phyloP scores from a whole-genome alignment of 176 grass and related monocot genomes.

The Avena insularis region DNA sequence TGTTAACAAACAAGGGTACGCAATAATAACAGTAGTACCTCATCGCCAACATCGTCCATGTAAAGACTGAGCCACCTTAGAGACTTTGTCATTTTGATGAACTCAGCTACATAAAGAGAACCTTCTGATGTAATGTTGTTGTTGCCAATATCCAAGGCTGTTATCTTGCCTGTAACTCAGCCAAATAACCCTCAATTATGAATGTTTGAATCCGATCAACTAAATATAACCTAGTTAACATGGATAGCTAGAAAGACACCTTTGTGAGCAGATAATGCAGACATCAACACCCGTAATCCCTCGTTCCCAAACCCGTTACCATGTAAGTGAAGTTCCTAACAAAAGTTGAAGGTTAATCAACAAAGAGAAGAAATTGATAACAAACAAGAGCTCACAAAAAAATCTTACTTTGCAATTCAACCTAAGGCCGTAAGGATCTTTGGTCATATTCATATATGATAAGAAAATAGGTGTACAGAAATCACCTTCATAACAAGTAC shows the following conservation, averaged over 20 bases:
- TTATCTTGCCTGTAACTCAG: constrained; percentile 73
- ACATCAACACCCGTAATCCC: constrained; percentile 67
- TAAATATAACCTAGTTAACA: constrained; percentile 33
- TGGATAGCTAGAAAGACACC: constrained; percentile 64
- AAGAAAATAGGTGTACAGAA: neutral
- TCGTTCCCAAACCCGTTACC: constrained; percentile 95
- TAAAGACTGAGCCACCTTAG: constrained; percentile 95
- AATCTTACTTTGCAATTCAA: constrained; percentile 3
- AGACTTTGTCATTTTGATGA: constrained; percentile 78
- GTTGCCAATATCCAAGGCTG: constrained; percentile 92
- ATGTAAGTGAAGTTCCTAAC: constrained; percentile 94
- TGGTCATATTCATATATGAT: constrained; percentile 7
- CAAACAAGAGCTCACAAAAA: neutral
- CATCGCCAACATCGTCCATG: constrained; percentile 93
- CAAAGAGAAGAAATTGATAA: constrained; percentile 18
- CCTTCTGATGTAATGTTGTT: constrained; percentile 85
- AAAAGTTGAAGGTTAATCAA: constrained; percentile 39
- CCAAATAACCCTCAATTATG: constrained; percentile 33
- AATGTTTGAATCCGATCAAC: constrained; percentile 12
- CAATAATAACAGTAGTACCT: constrained; percentile 53
- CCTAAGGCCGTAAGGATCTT: constrained; percentile 14
- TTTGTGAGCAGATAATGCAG: constrained; percentile 73
- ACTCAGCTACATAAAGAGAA: constrained; percentile 73
- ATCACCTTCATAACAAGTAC: neutral
- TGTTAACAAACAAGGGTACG: constrained; percentile 16